Evolutionary conservation across 208 protist species (phyloP), one percentile per base, ranked within the genome.

Genomic region (Trichomonas tenax): DNA sequence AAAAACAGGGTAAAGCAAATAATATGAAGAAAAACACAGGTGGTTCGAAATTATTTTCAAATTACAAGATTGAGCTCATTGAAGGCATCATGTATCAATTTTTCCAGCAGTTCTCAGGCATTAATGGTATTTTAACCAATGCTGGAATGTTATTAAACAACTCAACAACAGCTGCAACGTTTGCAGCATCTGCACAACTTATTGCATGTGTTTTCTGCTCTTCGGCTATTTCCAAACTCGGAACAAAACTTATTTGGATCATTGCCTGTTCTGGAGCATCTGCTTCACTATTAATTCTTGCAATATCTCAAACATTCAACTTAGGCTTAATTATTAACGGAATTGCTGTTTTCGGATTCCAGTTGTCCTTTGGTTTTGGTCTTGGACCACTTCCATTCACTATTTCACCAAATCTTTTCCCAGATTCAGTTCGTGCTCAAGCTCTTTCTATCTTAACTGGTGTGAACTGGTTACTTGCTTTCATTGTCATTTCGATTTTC

Each of bases 41-140:
- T n/a, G 4, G 4, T 38, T 31, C 11, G 8, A 31, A n/a, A 93
- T 51, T 44, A 38, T 38, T 93, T 4, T 58, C 14, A 14, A 41
- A 51, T 17, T 48, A 51, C 11, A 93, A 51, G 51, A 49, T 93
- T 0, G 44, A 48, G 45, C 86, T 93, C 11, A 8, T 93, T 26
- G n/a, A 34, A 44, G 41, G 40, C 40, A 1, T 93, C 26, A 14
- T 51, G 8, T 93, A 48, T 48, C 41, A 48, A 44, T 51, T 93
- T 31, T 93, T 93, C 86, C 86, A 93, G 31, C 86, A 93, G 36
- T 93, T 93, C 44, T 34, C 86, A 51, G 86, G 86, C 15, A 51
- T 26, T 38, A 44, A 34, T 26, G 86, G 40, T 51, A 10, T 93
- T 23, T 41, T 93, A 36, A 26, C 86, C 26, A 93, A 93, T 41